Percentiles rank a stretch among this genome's conserved stretches.
These are phyloP conservation scores for Ambrosia trifida DNA, from an alignment of 129 eudicot species.

Conservation along the genomic window DNA sequence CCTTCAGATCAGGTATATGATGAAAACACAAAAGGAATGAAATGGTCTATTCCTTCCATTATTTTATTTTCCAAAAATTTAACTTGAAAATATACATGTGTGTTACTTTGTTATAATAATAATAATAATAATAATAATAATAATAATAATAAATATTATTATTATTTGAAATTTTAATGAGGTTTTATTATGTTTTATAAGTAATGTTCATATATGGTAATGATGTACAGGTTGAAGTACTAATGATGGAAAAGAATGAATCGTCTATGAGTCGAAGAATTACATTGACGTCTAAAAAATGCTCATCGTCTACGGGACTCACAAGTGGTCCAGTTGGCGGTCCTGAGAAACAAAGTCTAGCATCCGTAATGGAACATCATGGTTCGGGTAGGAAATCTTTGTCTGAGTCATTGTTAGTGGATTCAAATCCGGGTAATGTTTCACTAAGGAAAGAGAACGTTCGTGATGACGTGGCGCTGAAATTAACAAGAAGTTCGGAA, in stretches of 20 bases:
- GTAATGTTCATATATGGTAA: neutral
- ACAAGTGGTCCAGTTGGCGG: slow-evolving; percentile 47
- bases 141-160: too few relatives aligned
- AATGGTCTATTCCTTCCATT: too few relatives aligned
- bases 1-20: slow-evolving; percentile 77
- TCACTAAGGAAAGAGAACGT: slow-evolving; percentile 71
- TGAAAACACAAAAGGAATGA: neutral
- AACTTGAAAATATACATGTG: neutral
- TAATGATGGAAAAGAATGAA: slow-evolving; percentile 67
- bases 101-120: neutral
- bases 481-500: slow-evolving; percentile 47
- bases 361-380: slow-evolving; percentile 78
- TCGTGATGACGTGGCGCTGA: slow-evolving; percentile 54
- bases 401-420: slow-evolving; percentile 68
- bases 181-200: neutral
- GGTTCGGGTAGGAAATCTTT: slow-evolving; percentile 87
- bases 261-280: slow-evolving; percentile 49
- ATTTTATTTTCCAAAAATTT: too few relatives aligned
- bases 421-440: slow-evolving; percentile 67
- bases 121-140: too few relatives aligned
- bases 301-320: slow-evolving; percentile 36
- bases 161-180: neutral
- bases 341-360: slow-evolving; percentile 68
- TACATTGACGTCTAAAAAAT: slow-evolving; percentile 43
- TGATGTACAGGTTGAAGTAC: slow-evolving; percentile 78